Percentiles rank a stretch among this genome's conserved stretches.
These are phyloP conservation scores for Colletotrichum musicola DNA, from an alignment of 2,329 filamentous ascomycete species.

Conservation along the genomic window DNA sequence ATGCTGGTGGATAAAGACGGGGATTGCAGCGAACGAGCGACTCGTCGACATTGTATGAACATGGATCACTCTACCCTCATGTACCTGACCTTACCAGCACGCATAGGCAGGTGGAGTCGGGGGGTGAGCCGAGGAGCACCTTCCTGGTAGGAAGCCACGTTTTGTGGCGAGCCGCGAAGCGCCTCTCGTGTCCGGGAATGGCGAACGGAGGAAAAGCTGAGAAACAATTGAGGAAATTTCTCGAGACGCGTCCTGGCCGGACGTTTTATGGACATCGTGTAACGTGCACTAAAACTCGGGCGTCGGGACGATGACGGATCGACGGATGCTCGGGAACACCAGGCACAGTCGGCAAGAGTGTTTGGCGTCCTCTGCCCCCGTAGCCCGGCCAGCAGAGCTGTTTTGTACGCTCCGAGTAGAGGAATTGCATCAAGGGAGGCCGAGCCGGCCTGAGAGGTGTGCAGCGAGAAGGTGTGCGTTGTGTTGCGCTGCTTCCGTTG, in stretches of 20 bases:
- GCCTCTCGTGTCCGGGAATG: conserved; percentile 1
- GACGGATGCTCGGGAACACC: conserved; percentile 29
- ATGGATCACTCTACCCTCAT: conserved; percentile 19
- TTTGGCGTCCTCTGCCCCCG: conserved; percentile 7
- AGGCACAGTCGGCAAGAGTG: conserved; percentile 9
- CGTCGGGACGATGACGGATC: conserved; percentile 19
- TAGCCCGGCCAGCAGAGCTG: conserved; percentile 3
- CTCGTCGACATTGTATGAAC: conserved; percentile 30
- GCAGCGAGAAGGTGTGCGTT: background rate
- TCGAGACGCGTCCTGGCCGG: conserved; percentile 2
- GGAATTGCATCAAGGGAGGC: conserved; percentile 5
- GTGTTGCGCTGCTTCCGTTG: background rate
- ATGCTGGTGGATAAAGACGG: conserved; percentile 13
- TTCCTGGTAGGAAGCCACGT: conserved; percentile 25
- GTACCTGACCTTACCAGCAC: background rate
- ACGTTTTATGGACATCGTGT: conserved; percentile 15
- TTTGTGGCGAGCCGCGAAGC: conserved; percentile 25
- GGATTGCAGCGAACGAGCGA: conserved; percentile 16
- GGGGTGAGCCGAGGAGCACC: conserved; percentile 26
- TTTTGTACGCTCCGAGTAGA: conserved; percentile 8
- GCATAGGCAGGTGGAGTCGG: conserved; percentile 14
- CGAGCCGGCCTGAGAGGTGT: conserved; percentile 26
- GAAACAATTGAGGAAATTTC: background rate
- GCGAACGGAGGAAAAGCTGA: background rate
- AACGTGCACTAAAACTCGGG: conserved; percentile 13